A percentile compares a stretch with the other conserved stretches of the same genome.
Conservation (phyloP, 139 green algal species). For the Tetraselmis striata region DNA sequence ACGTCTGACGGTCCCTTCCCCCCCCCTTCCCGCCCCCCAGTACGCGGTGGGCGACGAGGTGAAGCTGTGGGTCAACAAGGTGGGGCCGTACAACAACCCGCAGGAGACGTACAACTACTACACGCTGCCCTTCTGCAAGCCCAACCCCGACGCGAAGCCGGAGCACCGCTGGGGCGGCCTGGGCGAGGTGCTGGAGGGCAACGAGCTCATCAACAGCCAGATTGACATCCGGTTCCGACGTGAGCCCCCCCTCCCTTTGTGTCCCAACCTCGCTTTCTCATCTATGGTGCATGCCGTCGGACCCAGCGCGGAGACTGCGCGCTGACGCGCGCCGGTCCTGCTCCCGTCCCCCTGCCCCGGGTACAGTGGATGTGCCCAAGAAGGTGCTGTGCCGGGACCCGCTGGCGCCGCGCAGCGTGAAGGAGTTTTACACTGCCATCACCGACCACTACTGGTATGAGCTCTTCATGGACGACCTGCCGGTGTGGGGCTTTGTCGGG, state of each 20-base stretch:
- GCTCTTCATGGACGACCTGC: slow-evolving; percentile 90
- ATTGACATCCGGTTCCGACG: slow-evolving; percentile 80
- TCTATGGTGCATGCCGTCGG: not conserved
- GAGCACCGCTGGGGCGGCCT: slow-evolving; percentile 89
- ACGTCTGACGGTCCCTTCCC: too few species aligned
- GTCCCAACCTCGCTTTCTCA: not conserved
- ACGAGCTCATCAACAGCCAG: slow-evolving; percentile 90
- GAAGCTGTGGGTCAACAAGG: slow-evolving; percentile 93
- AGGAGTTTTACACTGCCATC: slow-evolving; percentile 71
- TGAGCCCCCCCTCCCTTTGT: slow-evolving; percentile 5
- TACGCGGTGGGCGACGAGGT: slow-evolving; percentile 64
- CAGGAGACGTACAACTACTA: slow-evolving; percentile 99
- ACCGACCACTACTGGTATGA: slow-evolving; percentile 79
- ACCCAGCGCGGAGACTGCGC: too few species aligned
- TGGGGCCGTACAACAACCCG: slow-evolving; percentile 93
- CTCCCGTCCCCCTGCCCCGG: too few species aligned
- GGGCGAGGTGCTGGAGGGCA: slow-evolving; percentile 91
- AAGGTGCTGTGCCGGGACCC: slow-evolving; percentile 61
- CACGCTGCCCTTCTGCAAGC: slow-evolving; percentile 86
- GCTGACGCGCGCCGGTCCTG: too few species aligned
- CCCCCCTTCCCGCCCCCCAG: too few species aligned
- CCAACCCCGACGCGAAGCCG: slow-evolving; percentile 31
- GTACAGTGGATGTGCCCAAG: slow-evolving; percentile 56
- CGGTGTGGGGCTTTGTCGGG: slow-evolving; percentile 91
- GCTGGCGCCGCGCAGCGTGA: slow-evolving; percentile 49